A percentile compares a stretch with the other conserved stretches of the same genome.
Evolutionary conservation across 352 stramenopile genomes (phyloP).

Genomic region (Globisporangium orthogonon): DNA sequence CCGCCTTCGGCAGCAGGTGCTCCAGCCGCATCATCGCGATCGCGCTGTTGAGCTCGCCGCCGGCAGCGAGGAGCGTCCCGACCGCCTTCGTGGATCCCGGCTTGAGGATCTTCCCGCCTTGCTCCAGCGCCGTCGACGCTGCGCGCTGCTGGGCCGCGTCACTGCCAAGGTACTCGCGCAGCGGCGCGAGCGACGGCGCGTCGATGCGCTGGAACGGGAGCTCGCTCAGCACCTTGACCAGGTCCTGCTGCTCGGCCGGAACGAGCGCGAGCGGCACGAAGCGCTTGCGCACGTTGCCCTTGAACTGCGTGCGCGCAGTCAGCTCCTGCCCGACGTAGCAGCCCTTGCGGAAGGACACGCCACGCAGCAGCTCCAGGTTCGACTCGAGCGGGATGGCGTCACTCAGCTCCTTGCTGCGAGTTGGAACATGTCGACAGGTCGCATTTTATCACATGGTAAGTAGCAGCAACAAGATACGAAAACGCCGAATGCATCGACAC

Average conservation of each 20-base stretch:
- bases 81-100: constrained; percentile 51
- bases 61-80: constrained; percentile 40
- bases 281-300: constrained; percentile 82
- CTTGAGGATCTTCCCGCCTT: constrained; percentile 44
- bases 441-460: not conserved
- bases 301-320: constrained; percentile 91
- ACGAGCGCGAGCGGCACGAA: constrained; percentile 71
- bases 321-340: constrained; percentile 96
- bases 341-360: constrained; percentile 91
- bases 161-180: constrained; percentile 42
- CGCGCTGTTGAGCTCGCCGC: constrained; percentile 33
- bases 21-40: constrained; percentile 79
- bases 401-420: constrained; percentile 54
- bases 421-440: not conserved
- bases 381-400: constrained; percentile 89
- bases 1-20: constrained; percentile 43
- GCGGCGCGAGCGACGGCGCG: constrained; percentile 18
- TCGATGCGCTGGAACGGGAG: constrained; percentile 60
- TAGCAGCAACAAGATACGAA: not conserved
- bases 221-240: constrained; percentile 41
- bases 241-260: constrained; percentile 35
- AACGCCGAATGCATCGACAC: not conserved
- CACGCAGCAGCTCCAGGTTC: constrained; percentile 89
- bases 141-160: constrained; percentile 19
- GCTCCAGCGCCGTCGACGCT: constrained; percentile 14